Evolutionary conservation across 495 filamentous ascomycete species (phyloP).

Genomic region (Penicillium riverlandense): DNA sequence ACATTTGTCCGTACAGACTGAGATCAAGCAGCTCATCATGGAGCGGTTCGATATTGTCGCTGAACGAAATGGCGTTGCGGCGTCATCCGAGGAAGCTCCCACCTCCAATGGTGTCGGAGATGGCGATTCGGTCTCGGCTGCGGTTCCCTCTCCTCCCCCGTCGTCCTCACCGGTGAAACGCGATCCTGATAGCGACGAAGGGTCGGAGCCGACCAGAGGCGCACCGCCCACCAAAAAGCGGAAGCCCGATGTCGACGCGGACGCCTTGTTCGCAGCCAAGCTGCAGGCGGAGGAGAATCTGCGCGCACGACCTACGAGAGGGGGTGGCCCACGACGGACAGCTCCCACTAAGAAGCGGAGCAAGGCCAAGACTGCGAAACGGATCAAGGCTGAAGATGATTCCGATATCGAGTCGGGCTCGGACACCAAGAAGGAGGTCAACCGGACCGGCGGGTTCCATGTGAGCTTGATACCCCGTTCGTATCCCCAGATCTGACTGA

Average conservation of each 20-base stretch:
- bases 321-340: conserved; percentile 47
- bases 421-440: conserved; percentile 56
- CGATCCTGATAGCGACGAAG: conserved; percentile 40
- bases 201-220: conserved; percentile 36
- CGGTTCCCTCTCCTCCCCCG: conserved; percentile 39
- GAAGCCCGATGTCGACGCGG: conserved; percentile 59
- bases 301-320: conserved; percentile 64
- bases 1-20: conserved; percentile 43
- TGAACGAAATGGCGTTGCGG: conserved; percentile 35
- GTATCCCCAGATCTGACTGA: conserved; percentile 3
- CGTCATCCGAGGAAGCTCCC: conserved; percentile 24
- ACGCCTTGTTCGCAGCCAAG: conserved; percentile 76
- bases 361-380: conserved; percentile 66
- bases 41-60: conserved; percentile 79
- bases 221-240: conserved; percentile 49
- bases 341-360: conserved; percentile 59
- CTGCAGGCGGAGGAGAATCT: conserved; percentile 90
- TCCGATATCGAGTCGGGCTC: conserved; percentile 62
- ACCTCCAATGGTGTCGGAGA: conserved; percentile 39
- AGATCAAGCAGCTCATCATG: conserved; percentile 78
- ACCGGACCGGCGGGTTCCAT: conserved; percentile 61
- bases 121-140: conserved; percentile 31
- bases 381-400: conserved; percentile 71
- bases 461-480: conserved; percentile 29
- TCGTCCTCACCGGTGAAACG: conserved; percentile 52